These are phyloP conservation scores for Hygrocybe punicea DNA, from an alignment of 768 basidiomycete species.

Conservation along the genomic window DNA sequence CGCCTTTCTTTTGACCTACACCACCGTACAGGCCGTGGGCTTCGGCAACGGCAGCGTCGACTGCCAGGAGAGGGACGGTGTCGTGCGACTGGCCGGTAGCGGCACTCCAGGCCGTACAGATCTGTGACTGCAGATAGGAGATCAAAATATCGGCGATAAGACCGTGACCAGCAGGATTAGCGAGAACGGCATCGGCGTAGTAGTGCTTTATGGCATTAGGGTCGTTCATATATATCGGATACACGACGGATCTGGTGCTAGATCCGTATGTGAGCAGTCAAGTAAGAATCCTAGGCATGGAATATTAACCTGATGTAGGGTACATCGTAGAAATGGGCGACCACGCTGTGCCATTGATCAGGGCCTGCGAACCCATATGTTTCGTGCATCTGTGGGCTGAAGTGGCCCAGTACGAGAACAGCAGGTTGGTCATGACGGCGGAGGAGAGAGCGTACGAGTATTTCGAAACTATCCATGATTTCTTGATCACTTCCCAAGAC, in stretches of 20 bases:
- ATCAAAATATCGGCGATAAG: constrained; percentile 88
- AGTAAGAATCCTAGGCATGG: background rate
- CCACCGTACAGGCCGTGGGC: constrained; percentile 74
- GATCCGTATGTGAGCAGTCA: background rate
- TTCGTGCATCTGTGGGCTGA: constrained; percentile 79
- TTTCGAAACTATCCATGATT: constrained; percentile 82
- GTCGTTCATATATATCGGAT: constrained; percentile 74
- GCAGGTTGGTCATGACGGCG: constrained; percentile 89
- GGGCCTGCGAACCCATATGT: constrained; percentile 83
- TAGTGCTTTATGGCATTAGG: constrained; percentile 64
- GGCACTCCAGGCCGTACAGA: constrained; percentile 81
- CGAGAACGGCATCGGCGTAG: constrained; percentile 80
- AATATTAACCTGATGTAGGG: constrained; percentile 63
- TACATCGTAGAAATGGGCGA: constrained; percentile 96
- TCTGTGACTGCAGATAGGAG: constrained; percentile 86
- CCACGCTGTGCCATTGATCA: constrained; percentile 83
- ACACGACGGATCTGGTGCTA: constrained; percentile 74
- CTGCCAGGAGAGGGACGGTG: constrained; percentile 41
- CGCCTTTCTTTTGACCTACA: constrained; percentile 78
- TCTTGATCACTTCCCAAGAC: constrained; percentile 52
- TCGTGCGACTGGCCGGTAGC: constrained; percentile 66
- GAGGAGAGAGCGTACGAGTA: constrained; percentile 88
- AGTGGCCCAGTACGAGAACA: constrained; percentile 92
- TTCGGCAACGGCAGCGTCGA: constrained; percentile 21
- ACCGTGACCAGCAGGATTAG: constrained; percentile 76